Conservation (phyloP, 2,329 filamentous ascomycete species). For the Colletotrichum acutatum region DNA sequence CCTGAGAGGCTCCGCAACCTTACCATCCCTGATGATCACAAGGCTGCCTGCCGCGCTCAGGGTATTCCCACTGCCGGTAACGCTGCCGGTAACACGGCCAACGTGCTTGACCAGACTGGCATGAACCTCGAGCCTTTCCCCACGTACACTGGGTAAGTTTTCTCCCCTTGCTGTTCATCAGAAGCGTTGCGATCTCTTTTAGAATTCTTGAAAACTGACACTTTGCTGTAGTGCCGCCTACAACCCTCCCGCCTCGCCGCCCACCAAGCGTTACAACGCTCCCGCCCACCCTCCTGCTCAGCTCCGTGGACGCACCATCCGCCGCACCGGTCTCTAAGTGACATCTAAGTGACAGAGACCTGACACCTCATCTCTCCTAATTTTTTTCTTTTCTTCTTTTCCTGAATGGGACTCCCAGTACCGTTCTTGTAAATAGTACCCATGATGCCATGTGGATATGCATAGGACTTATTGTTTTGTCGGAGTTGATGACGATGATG, state of each 20-base stretch:
- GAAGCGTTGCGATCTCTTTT: not conserved
- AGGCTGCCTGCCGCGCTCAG: constrained; percentile 55
- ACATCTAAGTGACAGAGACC: not conserved
- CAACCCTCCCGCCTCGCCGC: not conserved
- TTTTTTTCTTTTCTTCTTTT: not conserved
- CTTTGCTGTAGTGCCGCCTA: constrained; percentile 8
- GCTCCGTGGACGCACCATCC: constrained; percentile 24
- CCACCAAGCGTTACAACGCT: not conserved
- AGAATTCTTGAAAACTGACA: constrained; percentile 2
- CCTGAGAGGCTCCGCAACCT: constrained; percentile 66
- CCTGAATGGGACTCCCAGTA: not conserved
- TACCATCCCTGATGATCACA: constrained; percentile 69
- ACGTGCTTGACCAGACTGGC: constrained; percentile 64
- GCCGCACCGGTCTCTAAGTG: not conserved
- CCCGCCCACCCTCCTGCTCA: not conserved
- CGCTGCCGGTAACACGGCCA: constrained; percentile 71
- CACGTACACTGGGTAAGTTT: constrained; percentile 56
- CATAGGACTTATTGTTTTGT: not conserved
- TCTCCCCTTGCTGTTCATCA: not conserved
- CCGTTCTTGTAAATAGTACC: constrained; percentile 32
- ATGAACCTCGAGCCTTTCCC: constrained; percentile 63
- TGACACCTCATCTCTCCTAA: not conserved
- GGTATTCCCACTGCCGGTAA: constrained; percentile 68
- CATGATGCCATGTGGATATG: constrained; percentile 28
- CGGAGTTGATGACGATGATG: not conserved